Evolutionary conservation across 345 rosid genomes (phyloP), one percentile per base, ranked within the genome.

Genomic region (Lepidium aucheri): DNA sequence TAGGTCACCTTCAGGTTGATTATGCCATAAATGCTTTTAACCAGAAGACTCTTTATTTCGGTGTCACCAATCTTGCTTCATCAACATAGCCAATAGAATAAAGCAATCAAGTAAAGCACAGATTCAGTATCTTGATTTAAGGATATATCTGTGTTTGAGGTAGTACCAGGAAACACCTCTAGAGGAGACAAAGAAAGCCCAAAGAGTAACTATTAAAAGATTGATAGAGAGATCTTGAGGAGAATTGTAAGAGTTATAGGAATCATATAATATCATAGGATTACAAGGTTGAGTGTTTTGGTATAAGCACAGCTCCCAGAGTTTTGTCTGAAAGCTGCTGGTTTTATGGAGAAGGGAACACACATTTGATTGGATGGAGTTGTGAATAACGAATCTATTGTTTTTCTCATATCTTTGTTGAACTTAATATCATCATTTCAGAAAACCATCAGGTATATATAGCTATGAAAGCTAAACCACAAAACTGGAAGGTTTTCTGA

Each of bases 21-120:
- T 83, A 77, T 44, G 91, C 91, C 56, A 69, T 86, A 45, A 88
- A 88, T 74, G 78, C 84, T n/a, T 86, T 86, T 66, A 85, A 86
- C 41, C 96, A 84, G 63, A 88, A 81, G 78, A 88, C 96, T 61
- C 70, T 84, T 51, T 84, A 82, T 77, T 83, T 92, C 32, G 98
- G 97, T 83, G 74, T 92, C 81, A 81, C 90, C 83, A 92, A 87
- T 66, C 83, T 83, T 63, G 78, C 79, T 67, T 77, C 90, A 39
- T 84, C 85, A 79, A 38, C 38, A 38, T 59, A 64, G 33, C 52
- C 22, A 51, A 64, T 17, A 51, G 44, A 51, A 47, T 3, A 57
- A 22, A 57, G 10, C 66, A 40, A 49, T 55, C 20, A 38, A 38
- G 53, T 51, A 15, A 41, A 41, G 72, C 47, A 65, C 62, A 73